These are phyloP conservation scores for Populus davidiana DNA, from an alignment of 345 rosid species.

Conservation along the genomic window DNA sequence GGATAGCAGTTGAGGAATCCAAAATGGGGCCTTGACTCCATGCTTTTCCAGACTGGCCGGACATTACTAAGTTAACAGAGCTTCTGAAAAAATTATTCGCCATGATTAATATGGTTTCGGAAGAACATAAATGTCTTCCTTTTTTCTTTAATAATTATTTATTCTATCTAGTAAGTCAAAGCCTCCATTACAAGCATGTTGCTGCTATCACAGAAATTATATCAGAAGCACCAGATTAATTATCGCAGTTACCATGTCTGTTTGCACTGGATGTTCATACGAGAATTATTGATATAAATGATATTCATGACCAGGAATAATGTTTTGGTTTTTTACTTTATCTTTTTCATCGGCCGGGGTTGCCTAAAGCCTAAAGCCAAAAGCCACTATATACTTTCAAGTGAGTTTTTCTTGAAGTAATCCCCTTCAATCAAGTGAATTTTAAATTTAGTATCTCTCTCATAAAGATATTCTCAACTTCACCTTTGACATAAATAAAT, in stretches of 20 bases:
- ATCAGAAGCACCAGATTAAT: not conserved
- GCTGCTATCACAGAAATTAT: too few species aligned
- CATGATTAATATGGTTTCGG: not conserved
- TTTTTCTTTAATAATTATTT: too few species aligned
- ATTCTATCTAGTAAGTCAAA: too few species aligned
- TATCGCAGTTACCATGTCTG: not conserved
- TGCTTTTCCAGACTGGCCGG: not conserved
- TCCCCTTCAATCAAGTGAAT: too few species aligned
- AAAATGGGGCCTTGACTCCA: not conserved
- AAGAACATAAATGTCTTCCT: not conserved
- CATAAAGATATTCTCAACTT: too few species aligned
- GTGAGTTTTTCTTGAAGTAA: too few species aligned
- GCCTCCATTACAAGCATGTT: not conserved
- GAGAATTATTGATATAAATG: not conserved
- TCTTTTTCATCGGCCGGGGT: too few species aligned
- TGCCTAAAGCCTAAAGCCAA: too few species aligned
- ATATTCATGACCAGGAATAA: not conserved
- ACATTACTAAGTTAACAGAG: not conserved
- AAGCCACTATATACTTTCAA: too few species aligned
- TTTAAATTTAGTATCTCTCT: too few species aligned
- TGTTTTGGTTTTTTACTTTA: too few species aligned
- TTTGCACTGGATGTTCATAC: not conserved
- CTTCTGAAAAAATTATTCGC: not conserved
- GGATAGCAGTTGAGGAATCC: not conserved
- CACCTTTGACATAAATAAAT: too few species aligned